Conservation (phyloP, 2,329 filamentous ascomycete species). For the Fusarium albosuccineum region DNA sequence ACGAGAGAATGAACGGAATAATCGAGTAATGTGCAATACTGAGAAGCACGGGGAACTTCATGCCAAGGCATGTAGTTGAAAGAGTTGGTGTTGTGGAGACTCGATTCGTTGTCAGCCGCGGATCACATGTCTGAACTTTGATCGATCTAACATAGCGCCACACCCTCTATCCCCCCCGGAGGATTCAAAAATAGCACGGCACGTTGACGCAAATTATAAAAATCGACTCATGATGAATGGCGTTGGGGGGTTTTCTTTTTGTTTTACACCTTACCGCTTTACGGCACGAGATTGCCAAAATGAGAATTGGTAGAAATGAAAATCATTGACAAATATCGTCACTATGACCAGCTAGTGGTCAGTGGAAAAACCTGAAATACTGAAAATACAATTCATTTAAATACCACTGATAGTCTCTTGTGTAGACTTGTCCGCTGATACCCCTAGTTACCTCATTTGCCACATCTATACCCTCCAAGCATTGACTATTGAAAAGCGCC, state of each 20-base stretch:
- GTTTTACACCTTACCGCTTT: constrained; percentile 33
- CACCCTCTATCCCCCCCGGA: constrained; percentile 9
- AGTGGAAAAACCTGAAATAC: constrained; percentile 17
- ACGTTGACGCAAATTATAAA: constrained; percentile 39
- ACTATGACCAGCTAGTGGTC: constrained; percentile 1
- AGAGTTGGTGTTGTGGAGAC: constrained; percentile 22
- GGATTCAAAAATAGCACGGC: constrained; percentile 17
- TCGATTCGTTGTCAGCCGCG: constrained; percentile 27
- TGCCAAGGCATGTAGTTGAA: constrained; percentile 37
- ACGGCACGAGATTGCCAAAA: constrained; percentile 35
- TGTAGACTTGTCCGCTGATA: too few relatives aligned
- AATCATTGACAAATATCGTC: constrained; percentile 5
- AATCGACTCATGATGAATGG: constrained; percentile 46
- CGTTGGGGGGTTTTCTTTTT: constrained; percentile 42
- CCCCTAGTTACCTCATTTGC: too few relatives aligned
- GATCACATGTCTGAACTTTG: constrained; percentile 38
- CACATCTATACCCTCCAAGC: too few relatives aligned
- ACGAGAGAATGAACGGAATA: constrained; percentile 37
- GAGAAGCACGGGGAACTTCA: constrained; percentile 15
- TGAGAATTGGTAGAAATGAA: constrained; percentile 22
- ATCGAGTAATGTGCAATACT: constrained; percentile 33
- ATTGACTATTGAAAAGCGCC: too few relatives aligned
- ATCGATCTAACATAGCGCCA: constrained; percentile 6
- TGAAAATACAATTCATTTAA: constrained; percentile 35
- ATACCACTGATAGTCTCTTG: constrained; percentile 1